Evolutionary conservation across 192 early-diverging fungal species (phyloP), one percentile per base, ranked within the genome.

Genomic region (Rhizoclosmatium globosum): DNA sequence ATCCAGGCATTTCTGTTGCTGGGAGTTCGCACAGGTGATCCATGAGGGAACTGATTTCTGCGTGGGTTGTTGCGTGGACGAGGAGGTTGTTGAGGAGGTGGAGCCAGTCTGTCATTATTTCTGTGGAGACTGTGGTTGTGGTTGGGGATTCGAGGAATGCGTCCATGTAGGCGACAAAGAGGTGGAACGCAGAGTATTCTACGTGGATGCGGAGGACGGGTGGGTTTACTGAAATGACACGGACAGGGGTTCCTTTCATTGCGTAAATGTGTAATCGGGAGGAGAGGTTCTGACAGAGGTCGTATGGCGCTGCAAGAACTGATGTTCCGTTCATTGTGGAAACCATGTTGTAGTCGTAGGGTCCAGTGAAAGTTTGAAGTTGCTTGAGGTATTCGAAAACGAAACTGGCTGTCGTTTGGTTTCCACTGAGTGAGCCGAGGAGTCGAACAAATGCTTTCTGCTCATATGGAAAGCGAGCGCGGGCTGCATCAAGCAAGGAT

Each of bases 131-230:
- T 21, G 66, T 45, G n/a, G 44, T 17, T 42, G 21, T 65, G 2
- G 58, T 21, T n/a, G n/a, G 74, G 23, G 21, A 6, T 44, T 83
- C 77, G 19, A 88, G 46, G 74, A 85, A 88, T 4, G 77, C 75
- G 48, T 86, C 87, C 50, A 88, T n/a, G 4, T 84, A 23, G 38
- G 77, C 50, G 46, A 82, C 53, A 46, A 86, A 74, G 17, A 88
- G 64, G 48, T 86, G 83, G 79, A 85, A 88, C 4, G 81, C 85
- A 4, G 85, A 86, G 60, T 86, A 88, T 4, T 21, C 17, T 53
- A 79, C 70, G 11, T 64, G 11, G 3, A 72, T 56, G 2, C 79
- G 66, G 7, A 76, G 17, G 45, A 84, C 58, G 17, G 70, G 50
- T 44, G 77, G 78, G 38, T 83, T 76, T 45, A 48, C 56, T 31